Evolutionary conservation across 1,139 yeast genomes (phyloP).

Genomic region (Kazachstania sp.): DNA sequence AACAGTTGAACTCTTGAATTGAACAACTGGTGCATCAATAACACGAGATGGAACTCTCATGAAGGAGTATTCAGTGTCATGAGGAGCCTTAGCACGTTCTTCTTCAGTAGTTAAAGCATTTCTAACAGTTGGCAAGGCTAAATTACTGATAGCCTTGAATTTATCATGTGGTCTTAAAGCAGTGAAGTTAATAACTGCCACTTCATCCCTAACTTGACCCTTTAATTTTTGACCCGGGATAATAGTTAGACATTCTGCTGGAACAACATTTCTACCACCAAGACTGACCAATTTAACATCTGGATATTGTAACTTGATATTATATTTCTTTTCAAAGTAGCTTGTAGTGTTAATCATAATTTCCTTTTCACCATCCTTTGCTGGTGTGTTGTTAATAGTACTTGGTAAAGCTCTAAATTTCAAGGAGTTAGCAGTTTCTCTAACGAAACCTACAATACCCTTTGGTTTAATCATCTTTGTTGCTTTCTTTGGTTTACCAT

Average conservation of each 20-base stretch:
- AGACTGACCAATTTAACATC: slow-evolving; percentile 14
- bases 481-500: slow-evolving; percentile 16
- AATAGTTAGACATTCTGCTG: slow-evolving; percentile 18
- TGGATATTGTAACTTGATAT: slow-evolving; percentile 16
- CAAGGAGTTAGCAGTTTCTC: slow-evolving; percentile 16
- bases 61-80: slow-evolving; percentile 9
- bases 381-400: slow-evolving; percentile 7
- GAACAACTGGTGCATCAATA: slow-evolving; percentile 18
- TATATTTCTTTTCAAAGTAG: slow-evolving; percentile 14
- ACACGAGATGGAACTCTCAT: slow-evolving; percentile 18
- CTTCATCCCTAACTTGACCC: slow-evolving; percentile 14
- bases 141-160: slow-evolving; percentile 12
- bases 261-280: slow-evolving; percentile 17
- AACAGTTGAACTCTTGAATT: slow-evolving; percentile 10
- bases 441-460: slow-evolving; percentile 14
- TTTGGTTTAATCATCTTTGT: slow-evolving; percentile 12
- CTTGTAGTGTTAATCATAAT: slow-evolving; percentile 9
- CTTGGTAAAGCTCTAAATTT: slow-evolving; percentile 11
- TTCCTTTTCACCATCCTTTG: slow-evolving; percentile 10
- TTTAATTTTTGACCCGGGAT: slow-evolving; percentile 20
- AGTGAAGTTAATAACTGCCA: slow-evolving; percentile 15
- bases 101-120: slow-evolving; percentile 10
- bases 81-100: slow-evolving; percentile 7
- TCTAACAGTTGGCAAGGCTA: slow-evolving; percentile 15
- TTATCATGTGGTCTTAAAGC: slow-evolving; percentile 19